Conservation (phyloP, 108 stramenopile genomes). For the Conticribra guillardii region DNA sequence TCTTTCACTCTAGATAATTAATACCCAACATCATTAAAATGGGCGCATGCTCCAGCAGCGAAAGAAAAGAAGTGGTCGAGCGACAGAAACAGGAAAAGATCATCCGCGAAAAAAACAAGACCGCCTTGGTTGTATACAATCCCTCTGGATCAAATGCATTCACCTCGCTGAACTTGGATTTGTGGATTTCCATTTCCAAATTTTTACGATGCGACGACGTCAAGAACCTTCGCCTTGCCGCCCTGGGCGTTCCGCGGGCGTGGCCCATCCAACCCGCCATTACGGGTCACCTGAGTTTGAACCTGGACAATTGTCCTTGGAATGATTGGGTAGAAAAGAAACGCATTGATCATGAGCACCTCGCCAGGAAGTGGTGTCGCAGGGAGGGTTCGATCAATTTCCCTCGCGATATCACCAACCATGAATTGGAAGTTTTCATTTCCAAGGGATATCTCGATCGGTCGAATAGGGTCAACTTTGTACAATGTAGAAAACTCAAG, state of each 20-base stretch:
- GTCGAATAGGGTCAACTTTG: conserved; percentile 28
- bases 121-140: conserved; percentile 11
- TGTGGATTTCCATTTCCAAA: conserved; percentile 32
- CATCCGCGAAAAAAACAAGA: neutral
- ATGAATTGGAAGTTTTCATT: conserved; percentile 42
- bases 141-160: conserved; percentile 7
- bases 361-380: conserved; percentile 38
- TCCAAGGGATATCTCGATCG: conserved; percentile 27
- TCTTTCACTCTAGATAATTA: too few species aligned
- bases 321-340: conserved; percentile 49
- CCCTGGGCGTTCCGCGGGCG: conserved; percentile 39
- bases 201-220: conserved; percentile 32
- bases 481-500: conserved; percentile 30
- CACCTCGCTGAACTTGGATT: conserved; percentile 28
- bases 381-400: conserved; percentile 39
- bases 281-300: conserved; percentile 42
- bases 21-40: too few species aligned
- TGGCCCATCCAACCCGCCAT: conserved; percentile 35
- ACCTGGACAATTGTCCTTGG: conserved; percentile 45
- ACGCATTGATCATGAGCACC: conserved; percentile 24
- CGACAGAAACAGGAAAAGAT: too few species aligned
- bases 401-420: conserved; percentile 32
- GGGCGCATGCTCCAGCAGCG: too few species aligned
- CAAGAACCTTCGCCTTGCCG: conserved; percentile 37
- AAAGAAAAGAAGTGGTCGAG: too few species aligned